Conservation (phyloP, 2,329 filamentous ascomycete genomes). For the Colletotrichum tofieldiae region DNA sequence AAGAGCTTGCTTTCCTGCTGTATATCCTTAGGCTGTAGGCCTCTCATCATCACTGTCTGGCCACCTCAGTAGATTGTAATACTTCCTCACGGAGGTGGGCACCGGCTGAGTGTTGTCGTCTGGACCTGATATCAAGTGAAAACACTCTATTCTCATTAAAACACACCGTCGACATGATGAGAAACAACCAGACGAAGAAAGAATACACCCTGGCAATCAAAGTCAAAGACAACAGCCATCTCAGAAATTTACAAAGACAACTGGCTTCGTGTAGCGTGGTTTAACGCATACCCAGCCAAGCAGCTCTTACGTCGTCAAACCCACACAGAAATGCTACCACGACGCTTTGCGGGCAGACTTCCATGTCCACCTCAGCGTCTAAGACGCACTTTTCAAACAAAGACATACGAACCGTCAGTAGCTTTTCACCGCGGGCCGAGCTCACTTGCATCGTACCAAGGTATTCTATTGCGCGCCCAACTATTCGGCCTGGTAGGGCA, state of each 20-base stretch:
- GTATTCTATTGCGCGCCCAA: background rate
- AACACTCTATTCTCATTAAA: background rate
- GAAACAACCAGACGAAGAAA: too few species aligned
- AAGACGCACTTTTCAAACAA: background rate
- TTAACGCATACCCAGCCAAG: background rate
- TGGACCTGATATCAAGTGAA: background rate
- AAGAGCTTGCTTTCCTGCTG: background rate
- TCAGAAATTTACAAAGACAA: background rate
- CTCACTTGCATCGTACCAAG: background rate
- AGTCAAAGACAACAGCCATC: background rate
- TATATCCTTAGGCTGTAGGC: background rate
- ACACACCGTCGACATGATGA: background rate
- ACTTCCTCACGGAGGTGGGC: background rate
- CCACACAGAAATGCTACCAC: too few species aligned
- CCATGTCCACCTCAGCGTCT: background rate
- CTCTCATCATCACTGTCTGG: too few species aligned
- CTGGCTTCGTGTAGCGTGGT: background rate
- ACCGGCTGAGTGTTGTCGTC: background rate
- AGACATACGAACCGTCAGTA: too few species aligned
- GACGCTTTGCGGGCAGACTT: background rate
- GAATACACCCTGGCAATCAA: too few species aligned
- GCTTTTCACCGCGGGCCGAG: background rate
- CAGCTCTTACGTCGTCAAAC: background rate
- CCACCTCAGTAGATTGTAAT: background rate
- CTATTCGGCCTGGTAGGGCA: background rate